These are phyloP conservation scores for Pichia sp. DNA, from an alignment of 1,139 yeast genomes.

Conservation along the genomic window DNA sequence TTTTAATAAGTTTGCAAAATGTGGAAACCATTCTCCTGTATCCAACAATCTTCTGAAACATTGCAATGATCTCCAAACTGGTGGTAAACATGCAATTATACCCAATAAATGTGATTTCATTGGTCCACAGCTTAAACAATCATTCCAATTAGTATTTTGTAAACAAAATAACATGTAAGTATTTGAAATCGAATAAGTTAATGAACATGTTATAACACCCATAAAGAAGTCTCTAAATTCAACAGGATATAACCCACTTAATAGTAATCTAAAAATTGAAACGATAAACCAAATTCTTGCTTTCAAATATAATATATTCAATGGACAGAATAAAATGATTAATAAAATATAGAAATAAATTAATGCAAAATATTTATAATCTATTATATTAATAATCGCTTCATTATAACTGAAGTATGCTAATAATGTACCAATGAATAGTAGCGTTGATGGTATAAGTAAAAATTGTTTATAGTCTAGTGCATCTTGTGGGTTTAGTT, in stretches of 20 bases:
- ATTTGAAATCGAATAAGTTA: conserved; percentile 84
- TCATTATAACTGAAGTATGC: conserved; percentile 71
- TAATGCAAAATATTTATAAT: conserved; percentile 61
- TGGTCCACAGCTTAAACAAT: conserved; percentile 66
- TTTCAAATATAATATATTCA: conserved; percentile 43
- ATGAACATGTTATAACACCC: conserved; percentile 84
- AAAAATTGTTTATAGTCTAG: conserved; percentile 59
- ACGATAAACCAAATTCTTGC: conserved; percentile 70
- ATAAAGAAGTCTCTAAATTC: conserved; percentile 90
- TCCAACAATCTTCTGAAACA: conserved; percentile 88
- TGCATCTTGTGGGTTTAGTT: conserved; percentile 66
- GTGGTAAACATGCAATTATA: conserved; percentile 75
- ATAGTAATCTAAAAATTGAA: conserved; percentile 63
- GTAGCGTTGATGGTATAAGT: conserved; percentile 6
- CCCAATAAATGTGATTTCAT: conserved; percentile 73
- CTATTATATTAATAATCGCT: conserved; percentile 49
- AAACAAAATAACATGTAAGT: conserved; percentile 79
- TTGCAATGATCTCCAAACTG: conserved; percentile 84
- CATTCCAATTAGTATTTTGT: conserved; percentile 63
- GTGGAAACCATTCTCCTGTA: conserved; percentile 95
- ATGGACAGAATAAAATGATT: conserved; percentile 54
- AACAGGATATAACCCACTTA: conserved; percentile 88
- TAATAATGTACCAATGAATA: conserved; percentile 51
- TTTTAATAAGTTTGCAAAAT: conserved; percentile 79
- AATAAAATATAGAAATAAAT: conserved; percentile 54